These are phyloP conservation scores for Jaltomata sinuosa DNA, from an alignment of 257 asterid species.

Conservation along the genomic window DNA sequence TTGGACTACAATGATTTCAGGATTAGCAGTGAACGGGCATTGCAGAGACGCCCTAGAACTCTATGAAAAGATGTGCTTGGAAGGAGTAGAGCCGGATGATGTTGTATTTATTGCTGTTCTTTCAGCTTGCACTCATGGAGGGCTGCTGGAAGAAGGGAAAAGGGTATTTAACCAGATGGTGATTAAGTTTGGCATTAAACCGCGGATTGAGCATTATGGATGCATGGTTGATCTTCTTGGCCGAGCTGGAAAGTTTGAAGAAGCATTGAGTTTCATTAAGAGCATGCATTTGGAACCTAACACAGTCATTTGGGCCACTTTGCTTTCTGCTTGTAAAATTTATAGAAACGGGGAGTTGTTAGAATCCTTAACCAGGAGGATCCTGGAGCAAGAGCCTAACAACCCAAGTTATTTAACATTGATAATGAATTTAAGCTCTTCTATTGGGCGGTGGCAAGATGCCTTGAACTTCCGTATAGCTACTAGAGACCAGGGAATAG, in stretches of 20 bases:
- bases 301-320: conserved; percentile 41
- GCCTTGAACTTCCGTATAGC: conserved; percentile 20
- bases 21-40: conserved; percentile 35
- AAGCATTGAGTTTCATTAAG: conserved; percentile 27
- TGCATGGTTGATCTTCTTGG: conserved; percentile 54
- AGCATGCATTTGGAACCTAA: conserved; percentile 45
- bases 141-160: conserved; percentile 35
- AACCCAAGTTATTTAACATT: conserved; percentile 32
- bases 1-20: conserved; percentile 47
- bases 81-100: conserved; percentile 37
- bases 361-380: conserved; percentile 22
- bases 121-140: conserved; percentile 46
- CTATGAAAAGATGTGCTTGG: conserved; percentile 21
- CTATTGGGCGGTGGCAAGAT: conserved; percentile 29
- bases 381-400: conserved; percentile 34
- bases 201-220: conserved; percentile 46
- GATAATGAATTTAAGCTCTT: conserved; percentile 32
- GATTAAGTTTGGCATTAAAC: conserved; percentile 21
- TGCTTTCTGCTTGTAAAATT: conserved; percentile 39
- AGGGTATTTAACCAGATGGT: conserved; percentile 32
- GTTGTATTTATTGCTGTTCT: conserved; percentile 39
- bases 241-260: conserved; percentile 36
- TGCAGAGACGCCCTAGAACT: conserved; percentile 29
- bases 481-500: conserved; percentile 16
- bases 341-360: conserved; percentile 21